Evolutionary conservation across 2,329 filamentous ascomycete species (phyloP), one percentile per base, ranked within the genome.

Genomic region (Claviceps monticola): DNA sequence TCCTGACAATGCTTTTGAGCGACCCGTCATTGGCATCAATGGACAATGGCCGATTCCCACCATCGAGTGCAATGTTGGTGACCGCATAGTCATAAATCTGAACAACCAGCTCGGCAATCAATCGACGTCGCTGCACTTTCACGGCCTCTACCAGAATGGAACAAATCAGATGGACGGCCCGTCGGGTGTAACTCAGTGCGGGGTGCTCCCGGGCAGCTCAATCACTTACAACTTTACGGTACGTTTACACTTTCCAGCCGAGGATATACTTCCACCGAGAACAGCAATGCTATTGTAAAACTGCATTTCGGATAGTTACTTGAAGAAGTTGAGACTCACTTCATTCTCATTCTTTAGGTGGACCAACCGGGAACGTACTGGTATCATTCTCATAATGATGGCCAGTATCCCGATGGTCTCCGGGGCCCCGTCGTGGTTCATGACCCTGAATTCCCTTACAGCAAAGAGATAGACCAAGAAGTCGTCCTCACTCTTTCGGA

Each of bases 21-120:
- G 86, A 36, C 74, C 80, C n/a, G 77, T 78, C 3, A 86, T 91
- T 61, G 85, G 84, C 46, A 84, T 93, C 68, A 91, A 93, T 60
- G 79, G 78, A 4, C 65, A 82, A 68, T 88, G 86, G 83, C 87
- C 86, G 1, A 75, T 85, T 50, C 86, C 87, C 1, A 66, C 68
- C 26, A 82, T 88, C 52, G 73, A 77, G 49, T 82, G 77, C 39
- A 74, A 74, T 47, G 69, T 81, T 48, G 83, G 83, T 53, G 83
- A 87, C 61, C 73, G 69, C 21, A 57, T 84, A 49, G 61, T 83
- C 53, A 68, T 84, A 55, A 79, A 80, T 51, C 71, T 78, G 44
- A 66, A 72, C 55, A 85, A 85, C 61, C 66, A 70, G 21, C 69
- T 85, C 5, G 77, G 76, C 5, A 81, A 86, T 60, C 74, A 83